phyloP scores from a whole-genome alignment of 495 filamentous ascomycete genomes.

The Penicillium argentinense region DNA sequence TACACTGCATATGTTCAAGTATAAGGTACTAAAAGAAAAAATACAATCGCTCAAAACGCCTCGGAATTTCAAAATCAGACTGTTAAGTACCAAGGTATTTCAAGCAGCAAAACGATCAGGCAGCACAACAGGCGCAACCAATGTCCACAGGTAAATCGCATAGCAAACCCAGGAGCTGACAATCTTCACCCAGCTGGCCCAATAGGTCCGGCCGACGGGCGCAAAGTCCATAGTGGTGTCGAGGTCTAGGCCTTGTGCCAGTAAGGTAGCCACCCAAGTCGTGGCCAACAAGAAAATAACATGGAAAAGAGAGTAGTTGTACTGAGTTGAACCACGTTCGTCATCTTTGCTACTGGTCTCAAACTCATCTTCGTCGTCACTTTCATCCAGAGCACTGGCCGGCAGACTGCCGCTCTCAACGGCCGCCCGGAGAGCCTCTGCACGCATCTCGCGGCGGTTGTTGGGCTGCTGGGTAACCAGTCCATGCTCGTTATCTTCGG shows the following conservation, averaged over 20 bases:
- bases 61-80: conserved; percentile 10
- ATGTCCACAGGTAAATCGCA: conserved; percentile 87
- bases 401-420: conserved; percentile 90
- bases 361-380: conserved; percentile 66
- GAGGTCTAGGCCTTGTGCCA: conserved; percentile 79
- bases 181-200: conserved; percentile 99
- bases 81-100: conserved; percentile 6
- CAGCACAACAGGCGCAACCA: conserved; percentile 81
- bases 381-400: conserved; percentile 82
- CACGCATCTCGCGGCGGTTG: conserved; percentile 83
- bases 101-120: conserved; percentile 77
- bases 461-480: conserved; percentile 87
- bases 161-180: conserved; percentile 97
- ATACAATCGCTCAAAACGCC: conserved; percentile 23
- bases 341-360: conserved; percentile 67
- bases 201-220: conserved; percentile 90
- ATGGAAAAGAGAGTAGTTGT: conserved; percentile 96
- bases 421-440: conserved; percentile 84
- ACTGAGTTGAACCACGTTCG: conserved; percentile 85
- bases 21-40: too few relatives aligned
- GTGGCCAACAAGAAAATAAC: conserved; percentile 97
- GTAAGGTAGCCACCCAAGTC: conserved; percentile 88
- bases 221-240: conserved; percentile 71
- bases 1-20: too few relatives aligned
- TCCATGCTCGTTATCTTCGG: conserved; percentile 76